Conservation (phyloP, 306 rosid genomes). For the Mimosa pudica region DNA sequence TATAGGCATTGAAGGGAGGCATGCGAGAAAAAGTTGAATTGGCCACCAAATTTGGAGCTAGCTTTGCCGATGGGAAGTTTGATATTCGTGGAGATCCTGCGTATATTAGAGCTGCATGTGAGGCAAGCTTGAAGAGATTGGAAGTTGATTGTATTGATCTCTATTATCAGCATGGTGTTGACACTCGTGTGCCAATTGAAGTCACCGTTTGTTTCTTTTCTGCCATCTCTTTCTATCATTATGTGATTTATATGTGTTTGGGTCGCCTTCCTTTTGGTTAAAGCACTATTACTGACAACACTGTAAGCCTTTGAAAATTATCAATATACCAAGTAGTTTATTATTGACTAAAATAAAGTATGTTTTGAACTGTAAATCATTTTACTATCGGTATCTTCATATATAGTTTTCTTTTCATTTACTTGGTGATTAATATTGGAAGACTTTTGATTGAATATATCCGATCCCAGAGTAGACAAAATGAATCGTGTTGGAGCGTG, state of each 20-base stretch:
- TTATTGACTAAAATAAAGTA: too few relatives aligned
- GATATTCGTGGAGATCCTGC: constrained; percentile 62
- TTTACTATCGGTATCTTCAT: background rate
- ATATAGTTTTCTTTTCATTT: background rate
- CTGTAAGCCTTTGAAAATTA: background rate
- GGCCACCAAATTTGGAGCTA: constrained; percentile 67
- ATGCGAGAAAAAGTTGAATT: constrained; percentile 50
- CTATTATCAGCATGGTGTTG: constrained; percentile 77
- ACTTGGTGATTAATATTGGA: background rate
- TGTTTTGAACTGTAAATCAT: background rate
- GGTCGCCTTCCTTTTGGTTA: background rate
- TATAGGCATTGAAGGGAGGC: constrained; percentile 51
- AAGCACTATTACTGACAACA: background rate
- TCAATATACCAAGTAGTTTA: background rate
- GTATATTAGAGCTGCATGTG: constrained; percentile 68
- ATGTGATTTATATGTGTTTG: background rate
- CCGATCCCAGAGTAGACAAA: background rate
- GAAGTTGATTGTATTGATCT: constrained; percentile 61
- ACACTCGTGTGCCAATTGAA: constrained; percentile 70
- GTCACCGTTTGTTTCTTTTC: constrained; percentile 47
- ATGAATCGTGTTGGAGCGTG: background rate
- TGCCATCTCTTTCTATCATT: background rate
- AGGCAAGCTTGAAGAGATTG: constrained; percentile 68
- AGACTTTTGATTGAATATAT: background rate
- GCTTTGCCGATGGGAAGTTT: background rate